These are phyloP conservation scores for Psilocybe azurescens DNA, from an alignment of 768 basidiomycete species.

Conservation along the genomic window DNA sequence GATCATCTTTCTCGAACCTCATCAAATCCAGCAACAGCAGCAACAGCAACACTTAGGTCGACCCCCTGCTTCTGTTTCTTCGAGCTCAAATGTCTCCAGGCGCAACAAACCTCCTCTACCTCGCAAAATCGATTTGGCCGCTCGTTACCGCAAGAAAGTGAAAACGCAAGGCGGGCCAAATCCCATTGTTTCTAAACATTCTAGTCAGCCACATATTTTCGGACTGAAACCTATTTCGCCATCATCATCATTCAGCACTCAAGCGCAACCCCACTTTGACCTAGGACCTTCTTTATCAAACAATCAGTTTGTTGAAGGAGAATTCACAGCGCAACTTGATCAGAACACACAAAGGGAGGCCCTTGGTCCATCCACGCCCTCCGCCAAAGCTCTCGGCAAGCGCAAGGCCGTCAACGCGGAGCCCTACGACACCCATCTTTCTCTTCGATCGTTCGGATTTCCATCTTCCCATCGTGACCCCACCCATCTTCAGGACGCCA, in stretches of 20 bases:
- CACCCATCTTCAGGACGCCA: not conserved
- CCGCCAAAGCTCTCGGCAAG: slow-evolving; percentile 39
- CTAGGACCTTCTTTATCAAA: not conserved
- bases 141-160: slow-evolving; percentile 17
- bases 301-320: not conserved
- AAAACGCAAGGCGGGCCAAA: not conserved
- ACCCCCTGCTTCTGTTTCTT: not conserved
- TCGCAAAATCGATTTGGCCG: slow-evolving; percentile 24
- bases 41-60: no score
- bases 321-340: not conserved
- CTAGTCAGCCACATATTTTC: not conserved
- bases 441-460: not conserved
- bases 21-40: not conserved
- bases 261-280: not conserved
- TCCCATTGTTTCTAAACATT: not conserved
- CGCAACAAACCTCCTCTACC: not conserved
- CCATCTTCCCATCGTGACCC: not conserved
- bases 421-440: not conserved
- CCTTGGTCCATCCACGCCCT: slow-evolving; percentile 20
- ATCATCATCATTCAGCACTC: not conserved
- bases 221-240: not conserved
- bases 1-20: not conserved
- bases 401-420: slow-evolving; percentile 27
- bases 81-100: not conserved
- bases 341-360: not conserved